These are phyloP conservation scores for Pestalotiopsis sp. DNA, from an alignment of 2,329 filamentous ascomycete species.

Conservation along the genomic window DNA sequence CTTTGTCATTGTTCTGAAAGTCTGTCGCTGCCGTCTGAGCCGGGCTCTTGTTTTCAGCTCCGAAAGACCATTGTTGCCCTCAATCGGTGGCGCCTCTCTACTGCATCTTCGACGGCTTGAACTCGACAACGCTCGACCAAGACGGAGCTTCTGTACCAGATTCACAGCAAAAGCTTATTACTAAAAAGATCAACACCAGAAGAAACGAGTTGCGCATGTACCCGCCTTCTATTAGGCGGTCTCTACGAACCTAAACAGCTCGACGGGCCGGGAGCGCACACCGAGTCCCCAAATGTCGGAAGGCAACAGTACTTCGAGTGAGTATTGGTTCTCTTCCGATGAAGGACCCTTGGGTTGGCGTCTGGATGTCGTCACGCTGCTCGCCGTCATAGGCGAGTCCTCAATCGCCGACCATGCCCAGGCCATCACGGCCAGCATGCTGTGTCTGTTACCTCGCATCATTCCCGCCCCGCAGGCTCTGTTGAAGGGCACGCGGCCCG, in stretches of 20 bases:
- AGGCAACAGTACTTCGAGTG: constrained; percentile 11
- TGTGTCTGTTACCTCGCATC: constrained; percentile 61
- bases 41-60: background rate
- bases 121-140: background rate
- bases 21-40: background rate
- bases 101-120: background rate
- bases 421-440: constrained; percentile 59
- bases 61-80: background rate
- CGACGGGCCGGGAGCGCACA: background rate
- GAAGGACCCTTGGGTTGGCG: constrained; percentile 49
- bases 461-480: constrained; percentile 66
- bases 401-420: constrained; percentile 61
- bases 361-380: constrained; percentile 64
- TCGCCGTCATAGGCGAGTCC: constrained; percentile 65
- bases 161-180: background rate
- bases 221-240: background rate
- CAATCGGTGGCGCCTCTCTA: background rate
- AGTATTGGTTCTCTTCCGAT: constrained; percentile 34
- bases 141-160: background rate
- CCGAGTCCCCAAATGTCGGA: constrained; percentile 22
- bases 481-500: constrained; percentile 57
- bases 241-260: background rate
- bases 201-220: background rate
- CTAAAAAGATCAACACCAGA: background rate
- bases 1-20: background rate